Evolutionary conservation across 495 filamentous ascomycete species (phyloP), one percentile per base, ranked within the genome.

Genomic region (Penicillium flavigenum): DNA sequence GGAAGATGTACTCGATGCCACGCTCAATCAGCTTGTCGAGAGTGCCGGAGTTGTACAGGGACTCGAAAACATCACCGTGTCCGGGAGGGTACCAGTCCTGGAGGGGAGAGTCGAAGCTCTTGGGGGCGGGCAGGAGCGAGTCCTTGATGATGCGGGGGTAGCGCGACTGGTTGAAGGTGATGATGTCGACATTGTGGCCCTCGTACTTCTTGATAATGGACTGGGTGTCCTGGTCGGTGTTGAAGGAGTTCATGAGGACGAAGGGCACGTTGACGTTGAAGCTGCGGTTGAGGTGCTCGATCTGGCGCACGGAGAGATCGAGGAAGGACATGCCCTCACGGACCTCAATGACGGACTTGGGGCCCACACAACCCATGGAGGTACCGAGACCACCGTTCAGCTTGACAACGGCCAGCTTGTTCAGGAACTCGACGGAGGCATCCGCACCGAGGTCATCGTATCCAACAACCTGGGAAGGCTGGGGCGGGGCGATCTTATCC

Each of bases 161-260:
- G 52, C 91, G 84, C 53, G 95, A 98, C 81, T 99, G 94, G 83
- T 99, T 99, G 89, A 99, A 99, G 71, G 94, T 99, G 72, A 97
- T 82, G 72, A 99, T 96, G 74, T 98, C 93, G 65, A 99, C 93
- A 68, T 96, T 96, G 84, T 99, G 95, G 61, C 94, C 95, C 79
- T 99, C 93, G 79, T 99, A 99, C 81, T 99, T 99, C 87, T 98
- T 98, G 80, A 99, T 99, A 79, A 99, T 99, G 73, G 90, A 94
- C 63, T 90, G 88, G 57, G 94, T 99, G 72, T 99, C 94, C 66
- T 93, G 86, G 75, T 98, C 91, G 70, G 94, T 99, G 83, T 99
- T 99, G 88, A 99, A 99, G 54, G 94, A 98, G 86, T 99, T 99
- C 94, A 99, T 99, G 69, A 99, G 85, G 61, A 99, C 88, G 79